Conservation (phyloP, 495 filamentous ascomycete species). For the Friedmanniomyces endolithicus region DNA sequence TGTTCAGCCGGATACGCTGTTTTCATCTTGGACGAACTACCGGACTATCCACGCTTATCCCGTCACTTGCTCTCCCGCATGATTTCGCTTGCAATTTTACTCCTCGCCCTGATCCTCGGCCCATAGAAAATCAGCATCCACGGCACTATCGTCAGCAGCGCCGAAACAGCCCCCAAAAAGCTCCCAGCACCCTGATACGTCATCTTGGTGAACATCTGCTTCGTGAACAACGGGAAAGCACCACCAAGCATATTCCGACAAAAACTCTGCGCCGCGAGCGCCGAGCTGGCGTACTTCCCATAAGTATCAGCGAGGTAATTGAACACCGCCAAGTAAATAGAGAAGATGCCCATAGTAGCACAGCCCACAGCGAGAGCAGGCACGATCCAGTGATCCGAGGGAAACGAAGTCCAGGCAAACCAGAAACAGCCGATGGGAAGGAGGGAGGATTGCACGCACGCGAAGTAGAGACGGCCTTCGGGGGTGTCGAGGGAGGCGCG, state of each 20-base stretch:
- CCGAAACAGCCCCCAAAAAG: conserved; percentile 63
- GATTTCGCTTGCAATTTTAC: conserved; percentile 51
- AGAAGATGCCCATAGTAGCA: conserved; percentile 79
- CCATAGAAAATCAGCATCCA: conserved; percentile 80
- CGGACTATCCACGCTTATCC: too few relatives aligned
- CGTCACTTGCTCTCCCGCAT: conserved; percentile 13
- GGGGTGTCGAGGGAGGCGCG: conserved; percentile 38
- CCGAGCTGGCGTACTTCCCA: conserved; percentile 70
- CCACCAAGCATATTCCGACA: conserved; percentile 76
- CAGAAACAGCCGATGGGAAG: conserved; percentile 71
- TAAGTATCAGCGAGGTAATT: conserved; percentile 94
- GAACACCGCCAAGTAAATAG: conserved; percentile 80
- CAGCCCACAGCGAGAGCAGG: conserved; percentile 58
- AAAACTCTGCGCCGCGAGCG: conserved; percentile 77
- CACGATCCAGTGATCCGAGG: conserved; percentile 62
- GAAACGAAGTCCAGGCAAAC: conserved; percentile 63
- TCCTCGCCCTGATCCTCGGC: conserved; percentile 61
- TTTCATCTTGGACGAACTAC: too few relatives aligned
- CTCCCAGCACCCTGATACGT: conserved; percentile 62
- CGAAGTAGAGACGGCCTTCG: conserved; percentile 73
- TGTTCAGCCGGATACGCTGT: too few relatives aligned
- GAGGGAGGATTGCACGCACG: conserved; percentile 56
- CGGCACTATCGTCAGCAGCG: conserved; percentile 61
- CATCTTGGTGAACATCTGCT: conserved; percentile 56
- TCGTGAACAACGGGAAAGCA: conserved; percentile 66